Evolutionary conservation across 192 early-diverging fungal genomes (phyloP).

Genomic region (Martensiomyces pterosporus): DNA sequence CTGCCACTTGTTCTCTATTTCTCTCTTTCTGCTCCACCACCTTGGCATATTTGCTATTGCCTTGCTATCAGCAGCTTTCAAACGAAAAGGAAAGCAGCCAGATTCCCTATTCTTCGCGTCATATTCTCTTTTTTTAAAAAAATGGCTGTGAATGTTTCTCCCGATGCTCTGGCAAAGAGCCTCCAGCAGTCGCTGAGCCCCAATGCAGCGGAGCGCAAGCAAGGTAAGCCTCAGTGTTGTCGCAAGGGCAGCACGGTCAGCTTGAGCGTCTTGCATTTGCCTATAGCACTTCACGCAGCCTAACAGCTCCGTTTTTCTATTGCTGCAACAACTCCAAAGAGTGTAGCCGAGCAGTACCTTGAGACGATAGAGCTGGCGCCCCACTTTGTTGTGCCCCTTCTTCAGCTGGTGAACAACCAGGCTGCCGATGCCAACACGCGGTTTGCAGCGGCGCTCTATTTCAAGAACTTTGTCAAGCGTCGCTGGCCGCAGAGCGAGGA

Average conservation of each 20-base stretch:
- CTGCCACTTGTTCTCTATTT: no score
- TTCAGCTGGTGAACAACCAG: conserved; percentile 70
- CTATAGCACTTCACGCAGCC: conserved; percentile 29
- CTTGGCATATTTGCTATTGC: no score
- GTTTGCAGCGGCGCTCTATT: conserved; percentile 81
- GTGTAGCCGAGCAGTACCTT: conserved; percentile 58
- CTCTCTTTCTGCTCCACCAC: no score
- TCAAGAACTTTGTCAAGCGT: conserved; percentile 95
- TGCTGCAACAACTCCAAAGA: not conserved
- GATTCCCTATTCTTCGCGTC: no score
- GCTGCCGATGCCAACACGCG: conserved; percentile 58
- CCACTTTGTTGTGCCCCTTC: conserved; percentile 66
- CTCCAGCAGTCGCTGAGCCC: conserved; percentile 49
- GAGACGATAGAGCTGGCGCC: conserved; percentile 52
- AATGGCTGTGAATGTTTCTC: no score
- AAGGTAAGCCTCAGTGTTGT: conserved; percentile 21
- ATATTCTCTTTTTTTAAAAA: no score
- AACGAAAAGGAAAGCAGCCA: no score
- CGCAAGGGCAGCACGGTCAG: conserved; percentile 1
- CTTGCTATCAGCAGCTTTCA: no score
- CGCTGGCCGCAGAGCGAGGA: conserved; percentile 65
- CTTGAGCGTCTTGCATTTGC: conserved; percentile 11
- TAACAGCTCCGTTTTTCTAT: conserved; percentile 7
- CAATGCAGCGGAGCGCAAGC: conserved; percentile 44
- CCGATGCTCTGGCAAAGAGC: conserved; percentile 33